Evolutionary conservation across 2,329 filamentous ascomycete species (phyloP), one percentile per base, ranked within the genome.

Genomic region (Taxawa tesnikishii): DNA sequence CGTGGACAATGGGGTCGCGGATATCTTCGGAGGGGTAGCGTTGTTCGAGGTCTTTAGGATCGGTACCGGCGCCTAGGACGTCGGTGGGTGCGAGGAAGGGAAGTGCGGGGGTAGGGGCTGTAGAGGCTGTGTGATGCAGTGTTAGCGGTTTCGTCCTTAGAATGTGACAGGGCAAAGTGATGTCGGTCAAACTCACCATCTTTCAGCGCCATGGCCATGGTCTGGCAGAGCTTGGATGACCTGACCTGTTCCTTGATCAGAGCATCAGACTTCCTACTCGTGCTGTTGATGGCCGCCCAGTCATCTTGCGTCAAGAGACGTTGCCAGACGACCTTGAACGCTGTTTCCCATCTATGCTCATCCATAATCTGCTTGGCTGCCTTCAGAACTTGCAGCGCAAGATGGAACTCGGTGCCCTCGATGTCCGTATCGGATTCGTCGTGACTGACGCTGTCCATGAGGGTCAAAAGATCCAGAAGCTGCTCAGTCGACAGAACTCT

Each of bases 291-390:
- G 37, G 63, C 65, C 15, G 70, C 63, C 90, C 90, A 98, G 50
- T 94, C 74, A 52, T 94, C 87, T 30, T 77, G 74, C 43, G 88
- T 69, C 47, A 81, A 81, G 39, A 84, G 79, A 33, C 90, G 75
- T 49, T 90, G 79, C 90, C 90, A 98, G 40, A 96, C 82, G n/a
- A 75, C 55, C 38, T 62, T 65, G 31, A 72, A 58, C 21, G 68
- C 50, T 18, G 65, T 59, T 15, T 77, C 67, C 40, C 68, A 67
- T 28, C 70, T 65, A n/a, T 71, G 67, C 12, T 46, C 36, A 63
- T 75, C 42, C 15, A 55, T 30, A 60, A 63, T 45, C 60, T 73
- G 49, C 61, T 68, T 54, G 62, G 67, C 47, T 60, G 71, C 33
- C 37, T 60, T 49, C 5, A 75, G 54, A 11, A 62, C 65, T 47